Percentiles rank a stretch among this genome's conserved stretches.
Conservation (phyloP, 2,329 filamentous ascomycete species). For the Ceratocystiopsis brevicomis region DNA sequence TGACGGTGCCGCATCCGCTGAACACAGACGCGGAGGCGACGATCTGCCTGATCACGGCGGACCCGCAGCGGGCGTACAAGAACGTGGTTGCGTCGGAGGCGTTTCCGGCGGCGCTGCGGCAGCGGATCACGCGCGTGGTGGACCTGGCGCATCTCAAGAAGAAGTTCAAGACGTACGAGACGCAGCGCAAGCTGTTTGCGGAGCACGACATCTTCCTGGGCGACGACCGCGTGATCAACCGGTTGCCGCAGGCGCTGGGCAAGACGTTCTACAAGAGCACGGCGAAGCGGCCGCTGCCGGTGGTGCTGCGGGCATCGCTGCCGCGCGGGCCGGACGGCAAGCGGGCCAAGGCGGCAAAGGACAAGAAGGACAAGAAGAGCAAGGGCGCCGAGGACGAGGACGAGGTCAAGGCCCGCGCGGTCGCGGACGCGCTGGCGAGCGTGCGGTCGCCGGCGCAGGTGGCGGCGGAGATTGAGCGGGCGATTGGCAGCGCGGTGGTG, state of each 20-base stretch:
- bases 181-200: constrained; percentile 58
- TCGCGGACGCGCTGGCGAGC: constrained; percentile 24
- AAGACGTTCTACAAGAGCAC: constrained; percentile 84
- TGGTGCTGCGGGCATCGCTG: constrained; percentile 45
- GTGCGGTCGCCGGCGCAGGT: constrained; percentile 44
- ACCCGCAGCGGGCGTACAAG: constrained; percentile 73
- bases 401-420: constrained; percentile 52
- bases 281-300: constrained; percentile 69
- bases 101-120: constrained; percentile 47
- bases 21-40: constrained; percentile 45
- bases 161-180: constrained; percentile 81
- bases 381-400: constrained; percentile 63
- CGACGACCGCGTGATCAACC: constrained; percentile 65
- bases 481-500: constrained; percentile 59
- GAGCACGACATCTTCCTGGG: constrained; percentile 91
- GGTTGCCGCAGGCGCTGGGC: constrained; percentile 59
- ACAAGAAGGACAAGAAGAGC: constrained; percentile 30
- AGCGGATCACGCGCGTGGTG: constrained; percentile 57
- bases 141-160: constrained; percentile 61
- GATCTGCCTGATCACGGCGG: constrained; percentile 64
- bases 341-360: constrained; percentile 26
- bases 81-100: constrained; percentile 59
- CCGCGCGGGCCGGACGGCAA: constrained; percentile 42
- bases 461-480: constrained; percentile 63
- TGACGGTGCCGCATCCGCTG: constrained; percentile 58